Base-by-base conservation (phyloP, 2,329 filamentous ascomycete genomes). In the Tolypocladium nubicola region DNA sequence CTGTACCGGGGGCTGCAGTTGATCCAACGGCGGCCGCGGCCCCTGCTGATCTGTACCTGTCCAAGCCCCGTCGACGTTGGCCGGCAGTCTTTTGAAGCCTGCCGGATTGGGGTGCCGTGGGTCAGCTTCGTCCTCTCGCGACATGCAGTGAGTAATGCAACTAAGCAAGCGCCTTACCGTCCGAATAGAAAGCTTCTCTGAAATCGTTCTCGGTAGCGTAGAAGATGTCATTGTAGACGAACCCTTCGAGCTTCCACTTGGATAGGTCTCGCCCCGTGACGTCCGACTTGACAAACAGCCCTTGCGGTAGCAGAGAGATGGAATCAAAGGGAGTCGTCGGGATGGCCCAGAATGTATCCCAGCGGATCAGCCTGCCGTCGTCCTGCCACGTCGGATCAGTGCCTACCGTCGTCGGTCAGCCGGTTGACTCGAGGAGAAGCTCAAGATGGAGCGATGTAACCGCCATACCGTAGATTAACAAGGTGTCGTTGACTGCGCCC, bases 191-290 rank as follows among this genome's bases (percentile, higher is more conserved):
- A 2, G 78, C 78, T 0, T 57, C 61, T 39, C 76, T 68, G 65
- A 82, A 78, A 4, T 71, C 73, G 21, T 79, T 71, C 1, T 76
- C 77, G 5, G 75, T 76, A 38, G 72, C 65, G 62, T 83, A 85
- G 59, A 78, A 78, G n/a, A 78, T 65, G 50, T 75, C 75, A 57
- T 81, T 76, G 63, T 82, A 83, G 19, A 79, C 75, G 78, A 80
- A 83, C 3, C 76, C 77, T 21, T 73, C 69, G 0, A 81, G 64
- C 16, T 65, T 70, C 81, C 82, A 84, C 40, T 76, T 68, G 16
- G 71, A 69, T 10, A 77, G 74, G 59, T 83, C 76, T 7, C 77
- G 72, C 0, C 78, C 77, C 0, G 78, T 82, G 1, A 81, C 65
- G 59, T 84, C 76, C 2, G 70, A 67, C 62, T 71, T 71, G 63